Base-by-base conservation (phyloP, 2,329 filamentous ascomycete genomes). In the Aspergillus sp. region DNA sequence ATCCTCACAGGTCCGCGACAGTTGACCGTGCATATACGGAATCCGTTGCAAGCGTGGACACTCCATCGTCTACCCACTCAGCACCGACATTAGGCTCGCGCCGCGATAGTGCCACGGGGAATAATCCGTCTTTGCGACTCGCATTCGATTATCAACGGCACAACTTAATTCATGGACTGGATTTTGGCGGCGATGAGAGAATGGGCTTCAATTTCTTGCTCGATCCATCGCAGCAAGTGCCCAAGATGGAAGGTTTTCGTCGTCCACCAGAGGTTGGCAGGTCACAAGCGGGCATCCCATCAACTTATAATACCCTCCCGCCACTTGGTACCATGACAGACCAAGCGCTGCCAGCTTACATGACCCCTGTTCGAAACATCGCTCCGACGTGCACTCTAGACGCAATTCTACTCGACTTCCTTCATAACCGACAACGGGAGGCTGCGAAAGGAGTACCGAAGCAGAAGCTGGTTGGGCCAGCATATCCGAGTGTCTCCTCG, bases 401-500 rank as follows among this genome's bases (percentile, higher is more conserved):
- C 68, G 81, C 79, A 42, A 83, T 96, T n/a, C 82, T 96, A 45
- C 82, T 93, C 22, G 88, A 93, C 69, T 96, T 95, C 68, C 81
- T 95, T 27, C 80, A 84, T 24, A 86, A 90, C 65, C 84, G 89
- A 5, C 83, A 83, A 34, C 84, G 82, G 39, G 83, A 88, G 65
- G 86, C 86, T 48, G 83, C 86, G 2, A 83, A 89, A 59, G 89
- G 90, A 4, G 80, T 86, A 1, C 78, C 88, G 0, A 75, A 81
- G 8, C 80, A 86, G 41, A 84, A 89, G 45, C 82, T 93, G 8
- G 82, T 90, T 7, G 91, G 90, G 0, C 91, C 91, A 0, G 81
- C 84, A 13, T 93, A 96, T 68, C 91, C 91, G 1, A 90, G 88
- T 57, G 89, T 96, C 56, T 88, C 87, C 0, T 89, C 89, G 1